Conservation (phyloP, 2,329 filamentous ascomycete species). For the Zalaria sp. region DNA sequence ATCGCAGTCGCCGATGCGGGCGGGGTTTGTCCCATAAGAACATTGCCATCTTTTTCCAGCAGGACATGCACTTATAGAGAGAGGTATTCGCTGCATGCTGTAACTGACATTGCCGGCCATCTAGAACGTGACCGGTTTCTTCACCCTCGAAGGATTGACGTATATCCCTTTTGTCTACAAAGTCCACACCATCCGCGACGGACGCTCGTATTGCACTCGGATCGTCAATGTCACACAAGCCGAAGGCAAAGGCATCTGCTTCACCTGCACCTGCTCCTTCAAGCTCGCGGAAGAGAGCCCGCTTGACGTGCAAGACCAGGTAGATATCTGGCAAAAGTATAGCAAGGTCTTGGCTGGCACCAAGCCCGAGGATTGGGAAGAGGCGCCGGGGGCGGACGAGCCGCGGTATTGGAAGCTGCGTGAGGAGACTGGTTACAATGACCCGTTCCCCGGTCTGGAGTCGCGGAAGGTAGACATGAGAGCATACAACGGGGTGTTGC, state of each 20-base stretch:
- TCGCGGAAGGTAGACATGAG: constrained; percentile 39
- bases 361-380: constrained; percentile 15
- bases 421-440: constrained; percentile 21
- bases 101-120: too few species aligned
- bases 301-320: constrained; percentile 19
- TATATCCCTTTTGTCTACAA: constrained; percentile 36
- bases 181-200: constrained; percentile 36
- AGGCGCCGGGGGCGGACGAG: constrained; percentile 21
- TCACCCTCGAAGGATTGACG: constrained; percentile 32
- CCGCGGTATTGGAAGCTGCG: constrained; percentile 21
- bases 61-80: too few species aligned
- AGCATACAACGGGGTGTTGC: constrained; percentile 26
- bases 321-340: constrained; percentile 23
- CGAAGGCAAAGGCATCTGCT: constrained; percentile 31
- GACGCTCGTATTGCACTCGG: constrained; percentile 37
- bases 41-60: too few species aligned
- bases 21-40: too few species aligned
- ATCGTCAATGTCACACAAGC: constrained; percentile 37
- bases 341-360: constrained; percentile 18
- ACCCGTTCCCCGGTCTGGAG: constrained; percentile 30
- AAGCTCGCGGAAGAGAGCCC: constrained; percentile 27
- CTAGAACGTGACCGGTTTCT: constrained; percentile 39
- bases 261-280: constrained; percentile 39
- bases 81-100: too few species aligned
- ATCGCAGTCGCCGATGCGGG: too few species aligned